A percentile compares a stretch with the other conserved stretches of the same genome.
These are phyloP conservation scores for Eutrema japonicum DNA, from an alignment of 345 rosid species.

Conservation along the genomic window DNA sequence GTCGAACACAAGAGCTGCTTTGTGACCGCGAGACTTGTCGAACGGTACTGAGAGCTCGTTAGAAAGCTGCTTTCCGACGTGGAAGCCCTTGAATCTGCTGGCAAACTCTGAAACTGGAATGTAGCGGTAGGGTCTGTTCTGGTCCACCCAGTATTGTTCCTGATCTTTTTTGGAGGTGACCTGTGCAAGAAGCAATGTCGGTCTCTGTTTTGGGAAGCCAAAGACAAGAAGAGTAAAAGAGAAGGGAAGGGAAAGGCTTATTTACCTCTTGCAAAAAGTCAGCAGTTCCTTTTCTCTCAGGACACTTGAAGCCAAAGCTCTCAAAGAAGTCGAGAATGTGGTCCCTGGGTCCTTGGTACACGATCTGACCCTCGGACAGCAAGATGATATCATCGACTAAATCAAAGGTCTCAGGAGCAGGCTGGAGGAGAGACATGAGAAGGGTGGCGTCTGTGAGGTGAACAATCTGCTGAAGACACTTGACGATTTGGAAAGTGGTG, in stretches of 20 bases:
- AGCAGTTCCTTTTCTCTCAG: slow-evolving; percentile 67
- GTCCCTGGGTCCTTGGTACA: slow-evolving; percentile 67
- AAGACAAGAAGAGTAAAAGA: neutral
- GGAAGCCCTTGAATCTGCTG: slow-evolving; percentile 47
- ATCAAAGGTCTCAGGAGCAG: slow-evolving; percentile 77
- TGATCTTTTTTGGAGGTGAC: slow-evolving; percentile 74
- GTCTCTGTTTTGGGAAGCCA: neutral
- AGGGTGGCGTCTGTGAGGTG: slow-evolving; percentile 63
- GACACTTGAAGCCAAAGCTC: slow-evolving; percentile 71
- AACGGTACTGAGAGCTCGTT: slow-evolving; percentile 54
- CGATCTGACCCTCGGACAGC: slow-evolving; percentile 68
- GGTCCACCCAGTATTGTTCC: slow-evolving; percentile 57
- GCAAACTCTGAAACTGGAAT: slow-evolving; percentile 54
- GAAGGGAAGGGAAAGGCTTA: slow-evolving; percentile 44
- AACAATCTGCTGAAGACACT: slow-evolving; percentile 65
- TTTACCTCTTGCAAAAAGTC: slow-evolving; percentile 78
- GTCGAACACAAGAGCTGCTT: slow-evolving; percentile 53
- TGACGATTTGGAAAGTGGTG: slow-evolving; percentile 69
- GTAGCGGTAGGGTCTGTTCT: slow-evolving; percentile 48
- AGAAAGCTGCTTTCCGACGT: slow-evolving; percentile 45
- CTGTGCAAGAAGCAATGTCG: slow-evolving; percentile 10
- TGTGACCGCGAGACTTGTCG: slow-evolving; percentile 42
- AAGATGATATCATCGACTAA: slow-evolving; percentile 72
- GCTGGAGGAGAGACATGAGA: slow-evolving; percentile 74
- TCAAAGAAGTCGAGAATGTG: slow-evolving; percentile 63